These are phyloP conservation scores for Myriosclerotinia scirpicola DNA, from an alignment of 2,329 filamentous ascomycete species.

Conservation along the genomic window DNA sequence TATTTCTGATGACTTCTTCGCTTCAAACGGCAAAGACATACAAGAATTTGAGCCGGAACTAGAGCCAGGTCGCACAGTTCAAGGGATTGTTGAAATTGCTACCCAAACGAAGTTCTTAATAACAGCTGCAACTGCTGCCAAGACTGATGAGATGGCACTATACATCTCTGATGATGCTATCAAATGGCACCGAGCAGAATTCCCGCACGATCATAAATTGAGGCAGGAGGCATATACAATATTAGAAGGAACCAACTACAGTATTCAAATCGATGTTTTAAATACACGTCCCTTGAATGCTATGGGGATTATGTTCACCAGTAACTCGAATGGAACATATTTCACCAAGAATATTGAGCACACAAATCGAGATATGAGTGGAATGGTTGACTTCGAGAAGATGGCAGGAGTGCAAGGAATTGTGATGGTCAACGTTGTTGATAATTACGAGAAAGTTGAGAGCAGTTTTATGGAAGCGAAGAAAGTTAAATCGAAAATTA, in stretches of 20 bases:
- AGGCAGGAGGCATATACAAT: constrained; percentile 89
- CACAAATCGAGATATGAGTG: constrained; percentile 77
- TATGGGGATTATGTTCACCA: constrained; percentile 89
- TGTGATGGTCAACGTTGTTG: constrained; percentile 83
- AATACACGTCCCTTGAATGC: constrained; percentile 62
- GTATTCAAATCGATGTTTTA: constrained; percentile 94
- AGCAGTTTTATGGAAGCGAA: constrained; percentile 53
- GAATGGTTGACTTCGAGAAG: constrained; percentile 93
- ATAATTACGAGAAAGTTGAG: constrained; percentile 78
- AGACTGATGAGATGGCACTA: constrained; percentile 86
- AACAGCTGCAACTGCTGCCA: constrained; percentile 74
- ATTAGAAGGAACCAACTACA: constrained; percentile 95
- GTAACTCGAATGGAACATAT: constrained; percentile 96
- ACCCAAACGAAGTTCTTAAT: constrained; percentile 84
- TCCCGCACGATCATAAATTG: constrained; percentile 75
- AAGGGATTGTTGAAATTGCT: constrained; percentile 79
- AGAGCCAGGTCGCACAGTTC: constrained; percentile 69
- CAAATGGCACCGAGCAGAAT: constrained; percentile 89
- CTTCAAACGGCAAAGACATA: constrained; percentile 49
- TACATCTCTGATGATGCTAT: constrained; percentile 83
- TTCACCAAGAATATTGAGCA: constrained; percentile 91
- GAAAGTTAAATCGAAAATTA: constrained; percentile 77
- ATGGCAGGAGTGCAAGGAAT: constrained; percentile 89
- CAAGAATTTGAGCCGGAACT: constrained; percentile 75
- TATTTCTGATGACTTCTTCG: constrained; percentile 82